These are phyloP conservation scores for Hypoxylon sp. DNA, from an alignment of 2,329 filamentous ascomycete species.

Conservation along the genomic window DNA sequence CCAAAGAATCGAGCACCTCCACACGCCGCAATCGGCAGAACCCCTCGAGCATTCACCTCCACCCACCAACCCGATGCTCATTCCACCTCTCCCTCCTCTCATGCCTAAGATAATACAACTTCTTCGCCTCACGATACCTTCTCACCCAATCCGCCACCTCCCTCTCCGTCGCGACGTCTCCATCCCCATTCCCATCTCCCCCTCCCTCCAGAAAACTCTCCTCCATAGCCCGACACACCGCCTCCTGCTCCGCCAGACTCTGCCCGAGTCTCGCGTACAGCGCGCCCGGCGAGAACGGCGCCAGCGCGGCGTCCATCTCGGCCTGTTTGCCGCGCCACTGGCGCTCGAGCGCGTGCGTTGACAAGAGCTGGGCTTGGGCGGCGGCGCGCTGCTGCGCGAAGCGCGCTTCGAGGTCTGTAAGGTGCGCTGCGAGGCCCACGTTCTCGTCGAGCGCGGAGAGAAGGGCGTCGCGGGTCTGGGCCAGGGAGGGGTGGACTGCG, in stretches of 20 bases:
- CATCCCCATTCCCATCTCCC: constrained; percentile 47
- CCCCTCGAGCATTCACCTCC: constrained; percentile 72
- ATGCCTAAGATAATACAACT: constrained; percentile 81
- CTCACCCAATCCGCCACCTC: constrained; percentile 89
- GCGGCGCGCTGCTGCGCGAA: constrained; percentile 75
- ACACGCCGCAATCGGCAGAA: background rate
- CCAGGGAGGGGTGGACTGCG: constrained; percentile 79
- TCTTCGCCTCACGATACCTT: constrained; percentile 83
- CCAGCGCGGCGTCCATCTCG: constrained; percentile 87
- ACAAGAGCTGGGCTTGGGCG: constrained; percentile 84
- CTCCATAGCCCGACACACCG: constrained; percentile 83
- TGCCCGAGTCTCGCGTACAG: constrained; percentile 85
- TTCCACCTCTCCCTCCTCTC: constrained; percentile 96
- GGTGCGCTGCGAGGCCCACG: constrained; percentile 74
- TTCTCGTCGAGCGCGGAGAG: constrained; percentile 45
- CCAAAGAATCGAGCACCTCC: background rate
- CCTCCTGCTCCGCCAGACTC: constrained; percentile 84
- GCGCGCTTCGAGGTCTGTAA: constrained; percentile 72
- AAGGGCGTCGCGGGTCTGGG: constrained; percentile 74
- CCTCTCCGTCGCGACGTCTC: constrained; percentile 76
- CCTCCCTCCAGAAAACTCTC: constrained; percentile 87
- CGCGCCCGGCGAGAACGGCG: constrained; percentile 86
- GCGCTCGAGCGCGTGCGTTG: constrained; percentile 88
- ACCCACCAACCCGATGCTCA: constrained; percentile 93
- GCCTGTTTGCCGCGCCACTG: constrained; percentile 90